phyloP scores from a whole-genome alignment of 2,329 filamentous ascomycete genomes.

The Diplodia scrobiculata region DNA sequence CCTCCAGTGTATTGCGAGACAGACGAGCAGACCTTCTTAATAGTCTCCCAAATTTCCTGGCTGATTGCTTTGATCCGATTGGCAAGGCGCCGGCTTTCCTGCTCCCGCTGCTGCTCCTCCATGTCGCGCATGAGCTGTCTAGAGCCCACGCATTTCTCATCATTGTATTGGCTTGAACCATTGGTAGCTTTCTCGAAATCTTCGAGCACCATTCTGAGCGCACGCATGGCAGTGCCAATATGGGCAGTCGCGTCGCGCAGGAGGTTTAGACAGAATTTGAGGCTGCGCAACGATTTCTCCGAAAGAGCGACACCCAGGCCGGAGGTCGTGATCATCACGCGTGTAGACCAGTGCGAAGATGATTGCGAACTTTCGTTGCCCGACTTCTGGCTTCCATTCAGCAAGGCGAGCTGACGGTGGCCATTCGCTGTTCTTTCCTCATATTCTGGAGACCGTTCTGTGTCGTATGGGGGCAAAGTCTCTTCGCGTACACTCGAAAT shows the following conservation, averaged over 20 bases:
- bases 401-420: conserved; percentile 5
- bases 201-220: conserved; percentile 73
- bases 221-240: conserved; percentile 72
- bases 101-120: conserved; percentile 18
- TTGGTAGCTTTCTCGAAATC: conserved; percentile 67
- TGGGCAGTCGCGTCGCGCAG: conserved; percentile 80
- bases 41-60: conserved; percentile 52
- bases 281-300: conserved; percentile 77
- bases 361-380: conserved; percentile 32
- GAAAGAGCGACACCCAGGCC: conserved; percentile 90
- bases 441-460: conserved; percentile 73
- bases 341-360: conserved; percentile 69
- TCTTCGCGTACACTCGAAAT: conserved; percentile 49
- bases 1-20: conserved; percentile 91
- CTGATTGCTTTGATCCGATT: conserved; percentile 71
- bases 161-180: conserved; percentile 31
- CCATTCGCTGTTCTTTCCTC: conserved; percentile 57
- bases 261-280: conserved; percentile 82
- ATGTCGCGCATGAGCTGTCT: conserved; percentile 28
- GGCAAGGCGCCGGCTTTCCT: conserved; percentile 61
- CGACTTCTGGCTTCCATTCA: conserved; percentile 36
- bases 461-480: conserved; percentile 80
- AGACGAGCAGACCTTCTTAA: conserved; percentile 79
- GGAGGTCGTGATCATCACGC: conserved; percentile 85
- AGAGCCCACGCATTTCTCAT: conserved; percentile 33